Percentiles rank a stretch among this genome's conserved stretches.
These are phyloP conservation scores for Lipomyces yamadae DNA, from an alignment of 805 yeast species.

Conservation along the genomic window DNA sequence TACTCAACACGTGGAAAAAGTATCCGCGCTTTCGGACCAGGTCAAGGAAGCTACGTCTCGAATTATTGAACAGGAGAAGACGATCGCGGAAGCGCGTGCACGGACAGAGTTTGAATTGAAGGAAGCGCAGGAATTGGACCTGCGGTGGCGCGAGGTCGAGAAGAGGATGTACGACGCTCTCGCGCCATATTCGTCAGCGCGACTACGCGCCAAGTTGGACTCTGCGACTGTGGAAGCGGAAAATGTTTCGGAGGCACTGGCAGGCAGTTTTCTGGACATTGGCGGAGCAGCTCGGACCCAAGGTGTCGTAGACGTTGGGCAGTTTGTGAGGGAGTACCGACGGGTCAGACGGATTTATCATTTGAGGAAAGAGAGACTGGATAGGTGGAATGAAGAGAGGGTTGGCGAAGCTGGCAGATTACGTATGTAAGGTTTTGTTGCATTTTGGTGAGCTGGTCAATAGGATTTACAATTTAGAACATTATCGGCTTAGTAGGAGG, in stretches of 20 bases:
- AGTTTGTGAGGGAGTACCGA: slow-evolving; percentile 53
- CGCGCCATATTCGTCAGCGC: slow-evolving; percentile 20
- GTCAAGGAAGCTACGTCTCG: slow-evolving; percentile 18
- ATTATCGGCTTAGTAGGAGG: not conserved
- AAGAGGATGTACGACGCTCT: slow-evolving; percentile 24
- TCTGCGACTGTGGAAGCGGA: slow-evolving; percentile 43
- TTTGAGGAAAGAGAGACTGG: slow-evolving; percentile 53
- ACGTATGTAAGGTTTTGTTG: not conserved
- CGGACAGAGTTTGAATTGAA: slow-evolving; percentile 15
- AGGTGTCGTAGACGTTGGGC: slow-evolving; percentile 42
- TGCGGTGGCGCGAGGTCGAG: slow-evolving; percentile 27
- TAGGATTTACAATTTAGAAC: not conserved
- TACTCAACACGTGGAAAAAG: slow-evolving; percentile 7
- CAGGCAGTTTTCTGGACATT: slow-evolving; percentile 43
- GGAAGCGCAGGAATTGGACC: slow-evolving; percentile 25
- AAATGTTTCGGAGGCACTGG: slow-evolving; percentile 46
- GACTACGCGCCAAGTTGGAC: slow-evolving; percentile 18
- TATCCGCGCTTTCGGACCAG: slow-evolving; percentile 14
- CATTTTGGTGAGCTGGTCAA: not conserved
- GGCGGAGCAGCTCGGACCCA: slow-evolving; percentile 34
- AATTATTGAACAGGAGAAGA: slow-evolving; percentile 15
- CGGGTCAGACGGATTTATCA: slow-evolving; percentile 52
- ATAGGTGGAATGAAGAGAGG: slow-evolving; percentile 54
- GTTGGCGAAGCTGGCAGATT: slow-evolving; percentile 45
- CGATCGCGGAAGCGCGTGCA: slow-evolving; percentile 12